These are phyloP conservation scores for Brasilioporus rufonigricans DNA, from an alignment of 768 basidiomycete genomes.

Conservation along the genomic window DNA sequence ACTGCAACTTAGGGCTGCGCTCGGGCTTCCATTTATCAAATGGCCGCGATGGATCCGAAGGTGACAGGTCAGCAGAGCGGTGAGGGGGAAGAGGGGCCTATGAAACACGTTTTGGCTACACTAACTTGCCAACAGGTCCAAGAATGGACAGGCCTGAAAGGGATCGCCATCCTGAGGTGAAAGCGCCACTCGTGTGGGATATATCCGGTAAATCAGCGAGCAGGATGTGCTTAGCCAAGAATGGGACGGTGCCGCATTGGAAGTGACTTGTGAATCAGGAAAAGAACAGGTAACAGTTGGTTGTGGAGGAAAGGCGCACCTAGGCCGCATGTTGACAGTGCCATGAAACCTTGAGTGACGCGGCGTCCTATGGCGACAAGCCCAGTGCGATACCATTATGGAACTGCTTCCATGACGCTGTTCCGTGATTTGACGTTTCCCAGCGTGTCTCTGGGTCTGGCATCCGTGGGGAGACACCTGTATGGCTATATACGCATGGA, in stretches of 20 bases:
- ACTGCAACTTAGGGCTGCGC: slow-evolving; percentile 28
- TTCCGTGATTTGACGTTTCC: slow-evolving; percentile 26
- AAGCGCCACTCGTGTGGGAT: slow-evolving; percentile 16
- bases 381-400: slow-evolving; percentile 24
- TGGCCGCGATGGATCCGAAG: slow-evolving; percentile 27
- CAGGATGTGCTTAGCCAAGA: slow-evolving; percentile 2
- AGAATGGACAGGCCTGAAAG: slow-evolving; percentile 29
- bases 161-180: slow-evolving; percentile 19
- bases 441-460: slow-evolving; percentile 8
- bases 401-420: slow-evolving; percentile 27
- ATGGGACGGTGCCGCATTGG: slow-evolving; percentile 26
- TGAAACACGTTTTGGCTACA: slow-evolving; percentile 34
- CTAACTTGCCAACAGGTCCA: slow-evolving; percentile 12
- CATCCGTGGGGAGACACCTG: slow-evolving; percentile 16
- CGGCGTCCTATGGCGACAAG: slow-evolving; percentile 30
- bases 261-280: slow-evolving; percentile 20
- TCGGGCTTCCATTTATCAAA: slow-evolving; percentile 35
- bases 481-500: slow-evolving; percentile 3
- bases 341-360: slow-evolving; percentile 36
- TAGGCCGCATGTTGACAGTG: slow-evolving; percentile 32
- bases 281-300: slow-evolving; percentile 21
- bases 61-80: slow-evolving; percentile 20
- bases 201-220: slow-evolving; percentile 36
- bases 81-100: slow-evolving; percentile 24
- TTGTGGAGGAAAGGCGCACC: slow-evolving; percentile 28